These are phyloP conservation scores for Ogataea ramenticola DNA, from an alignment of 805 yeast species.

Conservation along the genomic window DNA sequence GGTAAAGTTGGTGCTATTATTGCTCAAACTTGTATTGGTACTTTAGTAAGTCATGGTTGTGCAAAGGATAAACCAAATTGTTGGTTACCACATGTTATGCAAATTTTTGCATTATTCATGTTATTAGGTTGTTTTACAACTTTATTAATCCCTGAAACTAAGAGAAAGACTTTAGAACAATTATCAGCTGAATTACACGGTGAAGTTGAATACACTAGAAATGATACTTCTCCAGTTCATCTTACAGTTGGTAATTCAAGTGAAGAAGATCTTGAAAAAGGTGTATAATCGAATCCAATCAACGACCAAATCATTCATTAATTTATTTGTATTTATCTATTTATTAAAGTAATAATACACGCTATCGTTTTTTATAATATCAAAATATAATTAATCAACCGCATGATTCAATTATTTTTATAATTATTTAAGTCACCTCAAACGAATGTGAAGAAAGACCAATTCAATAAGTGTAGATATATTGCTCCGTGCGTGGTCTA, in stretches of 20 bases:
- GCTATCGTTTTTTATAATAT: no score
- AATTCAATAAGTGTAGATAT: no score
- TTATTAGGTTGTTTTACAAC: slow-evolving; percentile 64
- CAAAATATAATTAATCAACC: no score
- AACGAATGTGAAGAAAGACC: no score
- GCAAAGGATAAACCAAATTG: slow-evolving; percentile 53
- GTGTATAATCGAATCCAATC: not conserved
- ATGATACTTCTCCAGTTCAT: not conserved
- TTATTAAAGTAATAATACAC: no score
- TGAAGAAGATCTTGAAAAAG: slow-evolving; percentile 2
- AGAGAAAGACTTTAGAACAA: slow-evolving; percentile 85
- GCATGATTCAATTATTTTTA: no score
- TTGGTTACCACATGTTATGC: slow-evolving; percentile 90
- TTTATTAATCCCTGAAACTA: slow-evolving; percentile 79
- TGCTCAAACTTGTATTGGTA: slow-evolving; percentile 85
- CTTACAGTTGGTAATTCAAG: not conserved
- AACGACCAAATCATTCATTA: no score
- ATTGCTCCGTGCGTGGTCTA: no score
- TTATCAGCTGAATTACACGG: slow-evolving; percentile 76
- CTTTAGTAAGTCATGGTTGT: slow-evolving; percentile 75
- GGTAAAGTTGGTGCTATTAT: slow-evolving; percentile 92
- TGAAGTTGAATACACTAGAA: slow-evolving; percentile 41
- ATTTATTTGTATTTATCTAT: no score
- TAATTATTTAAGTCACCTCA: no score
- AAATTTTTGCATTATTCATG: slow-evolving; percentile 90